Evolutionary conservation across 345 rosid genomes (phyloP), one percentile per base, ranked within the genome.

Genomic region (Litchi chinensis): DNA sequence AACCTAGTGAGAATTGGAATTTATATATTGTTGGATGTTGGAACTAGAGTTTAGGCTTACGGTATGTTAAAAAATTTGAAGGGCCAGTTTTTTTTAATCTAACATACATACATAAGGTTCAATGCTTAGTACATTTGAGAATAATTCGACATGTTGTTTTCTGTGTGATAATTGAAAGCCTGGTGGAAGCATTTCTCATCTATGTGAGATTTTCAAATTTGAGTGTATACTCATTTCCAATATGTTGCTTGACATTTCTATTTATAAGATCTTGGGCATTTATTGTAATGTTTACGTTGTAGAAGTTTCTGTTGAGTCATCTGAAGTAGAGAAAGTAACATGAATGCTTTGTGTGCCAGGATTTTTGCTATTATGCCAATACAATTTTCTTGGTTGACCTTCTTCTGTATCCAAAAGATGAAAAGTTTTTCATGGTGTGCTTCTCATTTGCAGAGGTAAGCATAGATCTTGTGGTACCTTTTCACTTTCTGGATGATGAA

Each of bases 401-500:
- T 77, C 94, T 95, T 83, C 76, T 95, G 4, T 91, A 89, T 82
- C 94, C 98, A 19, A 90, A 83, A 79, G 88, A 91, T 79, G 98
- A 93, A 82, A 95, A 93, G 91, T 87, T 95, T 75, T 95, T 93
- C 86, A 88, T 95, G 99, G 93, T 93, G 82, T 95, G 99, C 91
- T 93, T 93, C 86, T 91, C 99, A 21, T 95, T 95, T 88, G 95
- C 99, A 0, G 99, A 95, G 92, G 99, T 95, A 84, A 80, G 86
- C 41, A 48, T 54, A 63, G 50, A 41, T 40, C 71, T 78, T 62
- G 21, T 57, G 65, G 37, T 37, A 57, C 8, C 39, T 74, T 22
- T 57, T 26, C 43, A 37, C 44, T 46, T 75, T 77, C 46, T 28
- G 50, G 19, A 62, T 72, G 67, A 77, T 76, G 73, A 75, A 66